These are phyloP conservation scores for Fusarium pseudograminearum DNA, from an alignment of 2,329 filamentous ascomycete genomes.

Conservation along the genomic window DNA sequence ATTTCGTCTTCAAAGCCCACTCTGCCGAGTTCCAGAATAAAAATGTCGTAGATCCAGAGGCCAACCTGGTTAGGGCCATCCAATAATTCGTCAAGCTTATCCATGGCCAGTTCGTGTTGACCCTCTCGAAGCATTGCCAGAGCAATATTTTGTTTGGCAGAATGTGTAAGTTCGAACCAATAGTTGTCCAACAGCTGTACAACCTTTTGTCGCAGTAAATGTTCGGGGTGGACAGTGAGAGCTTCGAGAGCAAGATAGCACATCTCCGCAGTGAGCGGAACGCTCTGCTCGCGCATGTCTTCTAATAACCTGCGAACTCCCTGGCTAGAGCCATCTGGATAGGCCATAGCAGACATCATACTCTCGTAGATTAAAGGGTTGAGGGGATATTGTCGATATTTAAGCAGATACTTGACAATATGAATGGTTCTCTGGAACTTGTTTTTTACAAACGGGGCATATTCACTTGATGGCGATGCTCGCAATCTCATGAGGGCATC, in stretches of 20 bases:
- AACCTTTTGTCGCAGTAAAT: slow-evolving; percentile 77
- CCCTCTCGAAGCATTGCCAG: slow-evolving; percentile 83
- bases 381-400: slow-evolving; percentile 65
- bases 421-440: slow-evolving; percentile 49
- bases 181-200: slow-evolving; percentile 78
- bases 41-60: slow-evolving; percentile 82
- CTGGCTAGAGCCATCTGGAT: slow-evolving; percentile 74
- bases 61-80: slow-evolving; percentile 67
- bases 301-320: slow-evolving; percentile 73
- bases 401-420: slow-evolving; percentile 70
- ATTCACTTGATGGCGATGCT: slow-evolving; percentile 27
- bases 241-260: slow-evolving; percentile 80
- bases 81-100: slow-evolving; percentile 75
- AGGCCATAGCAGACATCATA: slow-evolving; percentile 78
- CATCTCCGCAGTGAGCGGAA: slow-evolving; percentile 73
- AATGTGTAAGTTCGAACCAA: slow-evolving; percentile 68
- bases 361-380: slow-evolving; percentile 76
- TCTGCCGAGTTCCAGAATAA: slow-evolving; percentile 79
- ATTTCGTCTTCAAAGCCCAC: slow-evolving; percentile 82
- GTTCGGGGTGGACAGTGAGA: slow-evolving; percentile 87
- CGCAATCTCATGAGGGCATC: slow-evolving; percentile 49
- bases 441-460: slow-evolving; percentile 37
- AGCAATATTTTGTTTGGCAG: slow-evolving; percentile 75
- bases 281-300: slow-evolving; percentile 74
- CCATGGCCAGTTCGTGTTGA: slow-evolving; percentile 84